phyloP scores from a whole-genome alignment of 2,329 filamentous ascomycete genomes.

The Metarhizium sp. region DNA sequence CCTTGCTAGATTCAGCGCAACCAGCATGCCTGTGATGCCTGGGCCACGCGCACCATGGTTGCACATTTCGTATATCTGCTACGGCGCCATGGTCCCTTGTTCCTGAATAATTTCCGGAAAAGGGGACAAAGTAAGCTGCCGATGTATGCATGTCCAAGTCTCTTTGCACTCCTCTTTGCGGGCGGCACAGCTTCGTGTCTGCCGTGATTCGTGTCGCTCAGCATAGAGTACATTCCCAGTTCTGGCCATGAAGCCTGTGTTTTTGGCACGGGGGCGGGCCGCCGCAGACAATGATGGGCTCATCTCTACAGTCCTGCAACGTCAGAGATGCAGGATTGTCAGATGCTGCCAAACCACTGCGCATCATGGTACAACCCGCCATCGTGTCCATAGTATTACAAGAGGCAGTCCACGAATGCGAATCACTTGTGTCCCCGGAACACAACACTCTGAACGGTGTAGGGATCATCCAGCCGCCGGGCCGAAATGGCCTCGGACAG shows the following conservation, averaged over 20 bases:
- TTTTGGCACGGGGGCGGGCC: neutral
- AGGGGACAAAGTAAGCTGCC: neutral
- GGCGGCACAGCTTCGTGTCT: neutral
- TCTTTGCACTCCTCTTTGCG: no score
- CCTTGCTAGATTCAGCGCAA: neutral
- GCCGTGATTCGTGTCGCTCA: neutral
- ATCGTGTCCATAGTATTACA: no score
- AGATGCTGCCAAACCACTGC: neutral
- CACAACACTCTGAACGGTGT: neutral
- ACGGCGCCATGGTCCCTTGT: neutral
- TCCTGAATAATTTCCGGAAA: neutral
- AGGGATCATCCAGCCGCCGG: neutral
- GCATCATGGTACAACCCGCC: no score
- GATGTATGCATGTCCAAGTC: no score
- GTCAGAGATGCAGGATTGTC: neutral
- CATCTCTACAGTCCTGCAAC: neutral
- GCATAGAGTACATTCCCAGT: neutral
- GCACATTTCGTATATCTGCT: slow-evolving; percentile 1
- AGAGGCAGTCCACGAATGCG: neutral
- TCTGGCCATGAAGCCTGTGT: neutral
- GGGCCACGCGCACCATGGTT: slow-evolving; percentile 3
- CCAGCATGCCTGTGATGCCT: slow-evolving; percentile 3
- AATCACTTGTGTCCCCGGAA: neutral
- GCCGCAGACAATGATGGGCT: neutral
- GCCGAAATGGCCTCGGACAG: neutral